phyloP scores from a whole-genome alignment of 2,329 filamentous ascomycete species.

The Fusarium chaquense region DNA sequence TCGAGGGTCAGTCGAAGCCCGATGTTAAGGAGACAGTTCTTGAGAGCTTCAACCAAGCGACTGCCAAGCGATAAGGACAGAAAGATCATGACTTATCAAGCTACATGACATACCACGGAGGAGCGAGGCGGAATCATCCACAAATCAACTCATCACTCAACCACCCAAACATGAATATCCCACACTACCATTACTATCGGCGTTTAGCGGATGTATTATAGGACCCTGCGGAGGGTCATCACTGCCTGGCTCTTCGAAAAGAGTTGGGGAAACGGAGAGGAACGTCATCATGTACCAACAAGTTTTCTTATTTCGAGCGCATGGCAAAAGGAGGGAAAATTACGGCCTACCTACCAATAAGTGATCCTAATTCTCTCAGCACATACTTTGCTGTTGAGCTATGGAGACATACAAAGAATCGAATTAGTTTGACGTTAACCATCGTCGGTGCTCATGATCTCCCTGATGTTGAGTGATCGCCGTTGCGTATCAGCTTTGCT shows the following conservation, averaged over 20 bases:
- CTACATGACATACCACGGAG: slow-evolving; percentile 1
- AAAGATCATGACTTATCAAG: background rate
- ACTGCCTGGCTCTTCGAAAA: slow-evolving; percentile 27
- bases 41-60: slow-evolving; percentile 55
- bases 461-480: background rate
- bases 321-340: slow-evolving; percentile 33
- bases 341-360: slow-evolving; percentile 14
- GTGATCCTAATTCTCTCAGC: slow-evolving; percentile 11
- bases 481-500: background rate
- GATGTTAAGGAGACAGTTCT: slow-evolving; percentile 56
- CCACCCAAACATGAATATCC: slow-evolving; percentile 31
- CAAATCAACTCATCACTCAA: slow-evolving; percentile 35
- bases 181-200: slow-evolving; percentile 45
- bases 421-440: slow-evolving; percentile 17
- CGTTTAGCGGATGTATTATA: slow-evolving; percentile 51
- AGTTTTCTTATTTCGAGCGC: slow-evolving; percentile 26
- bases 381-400: slow-evolving; percentile 16
- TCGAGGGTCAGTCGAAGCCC: slow-evolving; percentile 33
- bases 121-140: slow-evolving; percentile 10
- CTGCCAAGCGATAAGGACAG: slow-evolving; percentile 48
- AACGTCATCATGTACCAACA: slow-evolving; percentile 45
- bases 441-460: background rate
- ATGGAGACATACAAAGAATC: slow-evolving; percentile 27
- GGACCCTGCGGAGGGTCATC: slow-evolving; percentile 31
- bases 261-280: slow-evolving; percentile 10